Base-by-base conservation (phyloP, 2,329 filamentous ascomycete species). In the Fusarium sp. region DNA sequence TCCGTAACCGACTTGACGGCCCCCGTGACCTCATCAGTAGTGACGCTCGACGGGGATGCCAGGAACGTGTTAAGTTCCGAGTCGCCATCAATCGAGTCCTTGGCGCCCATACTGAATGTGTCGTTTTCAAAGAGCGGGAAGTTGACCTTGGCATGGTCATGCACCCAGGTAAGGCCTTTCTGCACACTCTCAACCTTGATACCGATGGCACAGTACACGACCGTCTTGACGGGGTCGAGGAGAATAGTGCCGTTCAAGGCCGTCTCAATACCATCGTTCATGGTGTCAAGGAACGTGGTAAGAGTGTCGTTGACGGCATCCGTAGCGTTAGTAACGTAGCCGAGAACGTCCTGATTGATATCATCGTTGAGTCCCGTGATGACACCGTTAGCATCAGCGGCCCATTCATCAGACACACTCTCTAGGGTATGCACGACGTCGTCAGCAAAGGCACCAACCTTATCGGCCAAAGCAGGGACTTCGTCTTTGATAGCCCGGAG, bases 111-210 rank as follows among this genome's bases (percentile, higher is more conserved):
- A 62, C 93, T 95, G 82, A 98, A 97, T 1, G 92, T 93, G 78
- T 97, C 88, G 74, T 93, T 91, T 28, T 89, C 85, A 65, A 98
- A 90, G 56, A 88, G 81, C 0, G 96, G 96, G 73, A 99, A 92
- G 64, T 89, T 84, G 73, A 99, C 87, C 66, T 96, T 89, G 4
- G 96, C 94, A 78, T 98, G 85, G 72, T 98, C 91, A 75, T 93
- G 89, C 11, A 97, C 92, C 95, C 95, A 99, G 1, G 93, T 97
- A n/a, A 98, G 86, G 12, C 92, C 96, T 76, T 92, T 91, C 79
- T 98, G 90, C 70, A 99, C 89, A 23, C 90, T 88, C 71, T 93
- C 90, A 68, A 98, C 87, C 84, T 98, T 98, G 76, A 97, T 86
- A 8, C 91, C 90, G 70, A 98, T 89, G n/a, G 98, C 86, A 77